Conservation (phyloP, 305 asterid genomes). For the Stenogyne calaminthoides region DNA sequence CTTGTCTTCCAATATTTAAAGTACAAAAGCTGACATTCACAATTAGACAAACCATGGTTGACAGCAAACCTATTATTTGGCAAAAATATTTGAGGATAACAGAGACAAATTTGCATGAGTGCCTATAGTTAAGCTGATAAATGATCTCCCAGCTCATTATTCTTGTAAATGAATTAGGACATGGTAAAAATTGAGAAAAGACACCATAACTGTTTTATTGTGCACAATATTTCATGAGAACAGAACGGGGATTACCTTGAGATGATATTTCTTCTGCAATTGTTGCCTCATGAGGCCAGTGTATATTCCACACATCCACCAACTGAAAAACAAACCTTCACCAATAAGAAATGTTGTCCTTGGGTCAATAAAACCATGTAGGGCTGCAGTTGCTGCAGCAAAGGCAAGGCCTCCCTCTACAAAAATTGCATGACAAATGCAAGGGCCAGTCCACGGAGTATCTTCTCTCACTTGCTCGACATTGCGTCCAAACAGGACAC, state of each 20-base stretch:
- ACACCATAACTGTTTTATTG: neutral
- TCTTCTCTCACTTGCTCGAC: slow-evolving; percentile 81
- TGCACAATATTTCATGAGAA: neutral
- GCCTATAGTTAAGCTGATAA: no score
- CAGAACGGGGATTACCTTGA: slow-evolving; percentile 56
- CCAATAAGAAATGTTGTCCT: slow-evolving; percentile 70
- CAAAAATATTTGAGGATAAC: neutral
- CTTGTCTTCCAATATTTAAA: neutral
- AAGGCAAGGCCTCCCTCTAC: slow-evolving; percentile 85
- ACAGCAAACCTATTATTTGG: neutral
- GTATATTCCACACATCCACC: slow-evolving; percentile 99
- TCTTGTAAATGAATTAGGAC: neutral
- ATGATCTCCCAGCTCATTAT: slow-evolving; percentile 9
- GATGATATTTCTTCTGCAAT: slow-evolving; percentile 96
- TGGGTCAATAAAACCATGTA: slow-evolving; percentile 80
- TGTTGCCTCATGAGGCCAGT: slow-evolving; percentile 80
- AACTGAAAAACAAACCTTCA: slow-evolving; percentile 88
- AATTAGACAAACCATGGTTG: neutral
- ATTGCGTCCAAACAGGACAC: slow-evolving; percentile 88
- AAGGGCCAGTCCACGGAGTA: slow-evolving; percentile 83
- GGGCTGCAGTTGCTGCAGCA: slow-evolving; percentile 71
- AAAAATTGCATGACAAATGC: slow-evolving; percentile 86
- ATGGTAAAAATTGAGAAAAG: neutral
- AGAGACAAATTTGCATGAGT: no score
- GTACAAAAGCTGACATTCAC: neutral